Conservation (phyloP, 352 stramenopile species). For the Globisporangium cederbergense region DNA sequence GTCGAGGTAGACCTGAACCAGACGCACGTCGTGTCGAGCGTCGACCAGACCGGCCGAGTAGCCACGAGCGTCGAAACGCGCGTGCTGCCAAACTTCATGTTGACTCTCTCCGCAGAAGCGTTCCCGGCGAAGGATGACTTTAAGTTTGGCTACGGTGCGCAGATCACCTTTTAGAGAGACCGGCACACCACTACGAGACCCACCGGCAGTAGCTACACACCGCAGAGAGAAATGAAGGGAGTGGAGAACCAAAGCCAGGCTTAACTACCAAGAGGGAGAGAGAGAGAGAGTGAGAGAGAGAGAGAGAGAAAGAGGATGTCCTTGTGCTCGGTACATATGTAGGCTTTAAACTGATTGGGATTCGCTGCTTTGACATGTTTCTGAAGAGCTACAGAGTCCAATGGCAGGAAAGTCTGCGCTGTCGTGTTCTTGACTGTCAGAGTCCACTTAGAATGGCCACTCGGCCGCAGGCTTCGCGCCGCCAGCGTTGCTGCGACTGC, state of each 20-base stretch:
- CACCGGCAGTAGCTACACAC: neutral
- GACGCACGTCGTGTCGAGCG: constrained; percentile 79
- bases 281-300: no score
- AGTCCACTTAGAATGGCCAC: constrained; percentile 61
- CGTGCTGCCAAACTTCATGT: constrained; percentile 84
- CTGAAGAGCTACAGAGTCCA: neutral
- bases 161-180: constrained; percentile 80
- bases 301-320: no score
- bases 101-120: constrained; percentile 81
- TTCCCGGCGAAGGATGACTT: constrained; percentile 87
- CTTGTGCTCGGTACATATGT: no score
- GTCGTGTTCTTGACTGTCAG: neutral
- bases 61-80: constrained; percentile 80
- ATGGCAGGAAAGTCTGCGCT: neutral
- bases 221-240: neutral
- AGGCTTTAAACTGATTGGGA: neutral
- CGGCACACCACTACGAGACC: neutral
- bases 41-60: constrained; percentile 82
- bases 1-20: constrained; percentile 84
- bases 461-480: constrained; percentile 48
- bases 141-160: constrained; percentile 89
- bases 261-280: no score
- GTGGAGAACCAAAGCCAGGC: neutral
- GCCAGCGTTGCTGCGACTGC: constrained; percentile 17
- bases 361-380: neutral